These are phyloP conservation scores for Clarireedia hainanense DNA, from an alignment of 2,329 filamentous ascomycete genomes.

Conservation along the genomic window DNA sequence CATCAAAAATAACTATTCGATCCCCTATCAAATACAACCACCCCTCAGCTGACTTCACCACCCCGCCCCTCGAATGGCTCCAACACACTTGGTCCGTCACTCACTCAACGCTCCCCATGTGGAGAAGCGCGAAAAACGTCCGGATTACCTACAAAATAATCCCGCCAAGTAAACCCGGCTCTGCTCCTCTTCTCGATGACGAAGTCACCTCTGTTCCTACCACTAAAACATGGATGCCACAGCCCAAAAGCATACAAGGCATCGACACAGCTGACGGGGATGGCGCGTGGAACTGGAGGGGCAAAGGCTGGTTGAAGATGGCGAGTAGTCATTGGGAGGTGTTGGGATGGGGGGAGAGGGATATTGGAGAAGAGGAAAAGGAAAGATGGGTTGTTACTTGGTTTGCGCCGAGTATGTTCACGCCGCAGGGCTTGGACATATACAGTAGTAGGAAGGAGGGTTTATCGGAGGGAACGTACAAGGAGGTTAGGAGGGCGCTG, in stretches of 20 bases:
- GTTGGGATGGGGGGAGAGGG: slow-evolving; percentile 58
- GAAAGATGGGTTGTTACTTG: slow-evolving; percentile 71
- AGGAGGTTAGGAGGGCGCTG: slow-evolving; percentile 47
- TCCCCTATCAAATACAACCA: slow-evolving; percentile 12
- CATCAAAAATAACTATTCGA: slow-evolving; percentile 8
- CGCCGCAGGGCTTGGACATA: slow-evolving; percentile 72
- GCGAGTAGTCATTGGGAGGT: slow-evolving; percentile 75
- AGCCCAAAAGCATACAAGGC: slow-evolving; percentile 54
- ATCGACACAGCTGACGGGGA: slow-evolving; percentile 46
- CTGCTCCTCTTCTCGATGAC: slow-evolving; percentile 49
- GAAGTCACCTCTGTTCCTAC: slow-evolving; percentile 58
- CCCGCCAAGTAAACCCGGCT: slow-evolving; percentile 17
- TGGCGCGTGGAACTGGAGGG: slow-evolving; percentile 65
- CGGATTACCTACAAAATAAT: slow-evolving; percentile 65
- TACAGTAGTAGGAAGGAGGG: slow-evolving; percentile 60
- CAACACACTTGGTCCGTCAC: slow-evolving; percentile 64
- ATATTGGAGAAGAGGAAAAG: slow-evolving; percentile 27
- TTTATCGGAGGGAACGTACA: slow-evolving; percentile 48
- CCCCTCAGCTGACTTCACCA: slow-evolving; percentile 7
- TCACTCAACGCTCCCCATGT: slow-evolving; percentile 72
- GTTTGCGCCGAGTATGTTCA: slow-evolving; percentile 78
- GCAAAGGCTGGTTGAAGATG: slow-evolving; percentile 65
- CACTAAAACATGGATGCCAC: slow-evolving; percentile 34
- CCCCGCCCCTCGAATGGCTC: slow-evolving; percentile 44
- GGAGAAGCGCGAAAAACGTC: slow-evolving; percentile 72